Evolutionary conservation across 2,329 filamentous ascomycete species (phyloP).

Genomic region (Colletotrichum sp.): DNA sequence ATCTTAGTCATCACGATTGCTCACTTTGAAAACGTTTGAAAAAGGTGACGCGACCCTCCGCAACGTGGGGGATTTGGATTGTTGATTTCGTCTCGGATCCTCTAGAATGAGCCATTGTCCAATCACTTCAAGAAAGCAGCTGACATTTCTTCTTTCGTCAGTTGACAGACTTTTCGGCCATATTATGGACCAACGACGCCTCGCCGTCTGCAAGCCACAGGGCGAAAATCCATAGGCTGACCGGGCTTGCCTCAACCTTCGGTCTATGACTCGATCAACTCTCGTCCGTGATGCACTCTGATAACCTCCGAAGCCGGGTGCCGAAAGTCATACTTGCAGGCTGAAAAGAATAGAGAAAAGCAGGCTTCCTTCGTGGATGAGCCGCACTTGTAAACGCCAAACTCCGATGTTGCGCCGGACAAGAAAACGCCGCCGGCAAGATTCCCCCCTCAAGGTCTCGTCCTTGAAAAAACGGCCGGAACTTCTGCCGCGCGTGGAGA

Average conservation of each 20-base stretch:
- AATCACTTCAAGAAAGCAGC: background rate
- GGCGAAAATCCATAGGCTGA: background rate
- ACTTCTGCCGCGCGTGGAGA: background rate
- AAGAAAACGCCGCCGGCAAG: background rate
- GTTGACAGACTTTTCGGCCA: background rate
- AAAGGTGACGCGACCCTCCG: background rate
- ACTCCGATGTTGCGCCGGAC: background rate
- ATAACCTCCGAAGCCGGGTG: background rate
- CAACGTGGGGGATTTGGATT: background rate
- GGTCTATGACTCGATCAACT: background rate
- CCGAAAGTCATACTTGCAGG: background rate
- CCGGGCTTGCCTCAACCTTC: background rate
- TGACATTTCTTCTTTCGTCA: background rate
- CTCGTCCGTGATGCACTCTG: background rate
- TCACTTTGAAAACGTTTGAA: background rate
- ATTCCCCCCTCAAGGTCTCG: background rate
- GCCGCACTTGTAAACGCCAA: background rate
- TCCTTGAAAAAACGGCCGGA: background rate
- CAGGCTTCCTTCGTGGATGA: background rate
- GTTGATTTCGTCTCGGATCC: background rate
- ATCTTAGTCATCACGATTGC: constrained; percentile 13
- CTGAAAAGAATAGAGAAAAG: background rate
- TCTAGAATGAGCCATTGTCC: background rate
- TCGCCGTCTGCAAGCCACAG: background rate
- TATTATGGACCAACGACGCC: background rate